These are phyloP conservation scores for Puccinia coronata DNA, from an alignment of 1,284 basidiomycete genomes.

Conservation along the genomic window DNA sequence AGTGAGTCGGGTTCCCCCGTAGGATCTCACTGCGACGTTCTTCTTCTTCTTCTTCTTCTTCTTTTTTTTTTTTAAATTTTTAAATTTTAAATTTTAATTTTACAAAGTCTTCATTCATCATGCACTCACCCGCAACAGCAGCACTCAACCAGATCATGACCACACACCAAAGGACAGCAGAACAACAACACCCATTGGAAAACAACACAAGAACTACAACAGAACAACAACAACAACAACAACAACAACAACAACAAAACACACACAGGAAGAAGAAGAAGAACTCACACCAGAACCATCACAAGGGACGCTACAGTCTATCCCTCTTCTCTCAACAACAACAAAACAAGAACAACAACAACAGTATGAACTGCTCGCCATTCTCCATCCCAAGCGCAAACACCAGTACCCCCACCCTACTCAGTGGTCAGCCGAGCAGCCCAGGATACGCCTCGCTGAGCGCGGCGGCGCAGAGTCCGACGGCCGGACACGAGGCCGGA, in stretches of 20 bases:
- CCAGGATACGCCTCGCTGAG: neutral
- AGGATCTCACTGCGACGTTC: too few relatives aligned
- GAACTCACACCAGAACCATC: conserved; percentile 31
- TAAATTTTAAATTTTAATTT: too few relatives aligned
- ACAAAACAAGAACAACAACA: conserved; percentile 30
- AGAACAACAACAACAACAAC: neutral
- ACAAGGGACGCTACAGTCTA: conserved; percentile 18
- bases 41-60: too few relatives aligned
- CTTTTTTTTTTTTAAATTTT: too few relatives aligned
- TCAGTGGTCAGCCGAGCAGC: neutral
- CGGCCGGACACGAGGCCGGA: neutral
- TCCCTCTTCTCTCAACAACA: conserved; percentile 16
- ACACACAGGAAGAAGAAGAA: conserved; percentile 26
- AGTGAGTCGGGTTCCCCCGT: too few relatives aligned
- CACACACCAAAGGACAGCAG: neutral
- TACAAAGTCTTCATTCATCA: too few relatives aligned
- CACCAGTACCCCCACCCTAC: conserved; percentile 15
- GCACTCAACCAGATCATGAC: conserved; percentile 30
- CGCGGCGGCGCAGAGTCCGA: neutral
- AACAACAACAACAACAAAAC: neutral
- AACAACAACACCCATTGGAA: neutral
- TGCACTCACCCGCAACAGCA: neutral
- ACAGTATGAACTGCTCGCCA: neutral
- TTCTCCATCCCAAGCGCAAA: neutral
- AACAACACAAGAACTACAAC: neutral